Evolutionary conservation across 1,139 yeast genomes (phyloP).

Genomic region (Geotrichum armillariae): DNA sequence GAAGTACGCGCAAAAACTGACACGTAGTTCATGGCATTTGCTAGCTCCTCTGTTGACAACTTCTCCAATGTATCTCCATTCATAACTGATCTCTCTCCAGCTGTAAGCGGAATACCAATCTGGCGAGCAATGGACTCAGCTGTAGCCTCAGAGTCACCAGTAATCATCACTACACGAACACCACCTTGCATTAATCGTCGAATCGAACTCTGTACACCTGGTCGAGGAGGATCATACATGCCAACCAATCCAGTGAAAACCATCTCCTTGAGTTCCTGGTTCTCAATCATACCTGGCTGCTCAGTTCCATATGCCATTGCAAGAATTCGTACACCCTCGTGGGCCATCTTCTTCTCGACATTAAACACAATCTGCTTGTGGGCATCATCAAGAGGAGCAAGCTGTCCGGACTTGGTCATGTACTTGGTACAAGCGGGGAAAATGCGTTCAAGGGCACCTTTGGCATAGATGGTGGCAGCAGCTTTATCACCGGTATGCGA

Average conservation of each 20-base stretch:
- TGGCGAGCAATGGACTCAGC: conserved; percentile 87
- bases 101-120: conserved; percentile 73
- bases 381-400: conserved; percentile 52
- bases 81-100: conserved; percentile 60
- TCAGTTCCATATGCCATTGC: conserved; percentile 65
- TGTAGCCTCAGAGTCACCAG: conserved; percentile 95
- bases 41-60: conserved; percentile 66
- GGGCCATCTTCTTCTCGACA: conserved; percentile 66
- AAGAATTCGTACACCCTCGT: conserved; percentile 82
- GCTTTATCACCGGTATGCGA: conserved; percentile 59
- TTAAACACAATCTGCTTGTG: conserved; percentile 48
- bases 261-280: conserved; percentile 49
- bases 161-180: conserved; percentile 94
- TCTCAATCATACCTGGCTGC: conserved; percentile 39
- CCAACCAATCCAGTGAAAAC: conserved; percentile 84
- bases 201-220: conserved; percentile 72
- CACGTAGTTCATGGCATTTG: conserved; percentile 75
- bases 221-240: conserved; percentile 96
- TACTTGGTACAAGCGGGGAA: conserved; percentile 61
- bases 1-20: conserved; percentile 95
- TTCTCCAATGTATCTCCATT: conserved; percentile 80
- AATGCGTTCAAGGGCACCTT: conserved; percentile 88
- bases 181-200: conserved; percentile 82
- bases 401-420: conserved; percentile 53
- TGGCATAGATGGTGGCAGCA: conserved; percentile 63